Base-by-base conservation (phyloP, 768 basidiomycete genomes). In the Coprinopsis marcescibilis region DNA sequence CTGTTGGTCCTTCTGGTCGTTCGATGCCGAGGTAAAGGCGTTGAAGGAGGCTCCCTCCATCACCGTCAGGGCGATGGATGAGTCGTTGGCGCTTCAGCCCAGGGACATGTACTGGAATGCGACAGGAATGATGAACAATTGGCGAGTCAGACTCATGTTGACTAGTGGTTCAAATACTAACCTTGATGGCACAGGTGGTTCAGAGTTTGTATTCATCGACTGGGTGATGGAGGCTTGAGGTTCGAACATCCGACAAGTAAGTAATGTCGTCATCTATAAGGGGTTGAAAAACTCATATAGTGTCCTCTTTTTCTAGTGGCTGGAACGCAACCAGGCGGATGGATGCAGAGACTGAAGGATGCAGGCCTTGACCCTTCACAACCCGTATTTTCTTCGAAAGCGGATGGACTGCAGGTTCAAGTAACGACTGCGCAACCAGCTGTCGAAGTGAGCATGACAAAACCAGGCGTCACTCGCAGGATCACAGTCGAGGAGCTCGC, bases 41-140 rank as follows among this genome's bases (percentile, higher is more conserved):
- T 57, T 83, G 15, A 53, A 52, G 32, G 51, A 58, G 1, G 63
- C 66, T n/a, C 40, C 59, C 1, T 66, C 65, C 1, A 60, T 83
- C 14, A 61, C 67, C 45, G 75, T 82, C 1, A 66, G 78, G 25
- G 73, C 70, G 6, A 75, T 77, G 70, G 81, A 82, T 51, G 78
- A 80, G 55, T 60, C 65, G 1, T 56, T 76, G 46, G 68, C 68
- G 3, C 39, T 71, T 4, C 81, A 81, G 57, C 78, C 68, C 2
- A 55, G 71, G 27, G 72, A 78, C 43, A 78, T 83, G 76, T 79
- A 74, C 48, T 74, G 72, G 73, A 78, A 76, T 55, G 70, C 73
- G n/a, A 72, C 75, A 12, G 70, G 70, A 11, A 80, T 81, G 80
- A 75, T 81, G 75, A 81, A 81, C 47, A 76, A 75, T 53, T 77